Conservation (phyloP, 352 stramenopile species). For the Phytopythium sindhum region DNA sequence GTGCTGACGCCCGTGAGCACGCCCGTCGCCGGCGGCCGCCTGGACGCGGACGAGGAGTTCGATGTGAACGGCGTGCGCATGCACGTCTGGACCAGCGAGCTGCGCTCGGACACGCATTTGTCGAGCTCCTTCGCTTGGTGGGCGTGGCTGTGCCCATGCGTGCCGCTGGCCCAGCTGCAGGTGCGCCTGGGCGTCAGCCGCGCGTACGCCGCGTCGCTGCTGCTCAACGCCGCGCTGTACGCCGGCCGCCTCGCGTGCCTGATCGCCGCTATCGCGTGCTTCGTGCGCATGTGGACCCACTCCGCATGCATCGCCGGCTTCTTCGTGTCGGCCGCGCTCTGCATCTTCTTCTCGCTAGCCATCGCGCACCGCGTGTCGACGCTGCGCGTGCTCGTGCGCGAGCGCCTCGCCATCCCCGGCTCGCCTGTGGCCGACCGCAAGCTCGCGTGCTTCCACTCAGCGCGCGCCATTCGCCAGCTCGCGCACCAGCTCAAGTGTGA, state of each 20-base stretch:
- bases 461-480: constrained; percentile 36
- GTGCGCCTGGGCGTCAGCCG: constrained; percentile 26
- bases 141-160: constrained; percentile 31
- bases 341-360: constrained; percentile 13
- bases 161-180: constrained; percentile 30
- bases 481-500: constrained; percentile 38
- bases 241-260: constrained; percentile 20
- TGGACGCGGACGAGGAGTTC: constrained; percentile 18
- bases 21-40: constrained; percentile 1
- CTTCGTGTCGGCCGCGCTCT: constrained; percentile 15
- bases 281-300: constrained; percentile 11
- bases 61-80: constrained; percentile 32
- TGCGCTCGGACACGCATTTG: constrained; percentile 21
- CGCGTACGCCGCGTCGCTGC: constrained; percentile 14
- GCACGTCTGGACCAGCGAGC: constrained; percentile 25
- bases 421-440: constrained; percentile 25
- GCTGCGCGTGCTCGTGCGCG: constrained; percentile 23
- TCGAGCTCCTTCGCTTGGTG: constrained; percentile 32
- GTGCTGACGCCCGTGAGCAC: constrained; percentile 34
- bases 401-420: constrained; percentile 32
- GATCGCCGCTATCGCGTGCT: constrained; percentile 14
- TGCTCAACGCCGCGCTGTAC: constrained; percentile 18
- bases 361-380: constrained; percentile 23
- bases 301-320: constrained; percentile 14
- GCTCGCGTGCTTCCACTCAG: constrained; percentile 16